A percentile compares a stretch with the other conserved stretches of the same genome.
These are phyloP conservation scores for Sclerotinia glacialis DNA, from an alignment of 2,329 filamentous ascomycete species.

Conservation along the genomic window DNA sequence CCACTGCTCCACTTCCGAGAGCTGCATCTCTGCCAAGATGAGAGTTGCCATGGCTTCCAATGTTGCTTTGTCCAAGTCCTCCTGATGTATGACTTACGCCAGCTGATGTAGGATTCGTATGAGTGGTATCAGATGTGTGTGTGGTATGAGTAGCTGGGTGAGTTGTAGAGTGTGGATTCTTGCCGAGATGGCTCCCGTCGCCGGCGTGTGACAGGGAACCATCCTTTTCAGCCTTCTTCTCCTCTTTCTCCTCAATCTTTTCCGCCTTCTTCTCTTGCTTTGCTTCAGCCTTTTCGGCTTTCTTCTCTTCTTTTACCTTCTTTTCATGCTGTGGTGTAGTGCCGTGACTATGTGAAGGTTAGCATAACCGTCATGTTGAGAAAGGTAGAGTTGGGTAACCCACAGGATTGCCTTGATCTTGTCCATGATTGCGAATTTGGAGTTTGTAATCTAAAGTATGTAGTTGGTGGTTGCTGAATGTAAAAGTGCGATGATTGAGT, in stretches of 20 bases:
- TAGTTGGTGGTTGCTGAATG: background rate
- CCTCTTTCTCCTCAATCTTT: constrained; percentile 5
- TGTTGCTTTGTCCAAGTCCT: constrained; percentile 6
- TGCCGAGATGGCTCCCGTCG: constrained; percentile 26
- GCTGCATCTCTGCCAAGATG: constrained; percentile 9
- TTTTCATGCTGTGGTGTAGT: constrained; percentile 15
- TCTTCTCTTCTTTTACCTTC: constrained; percentile 2
- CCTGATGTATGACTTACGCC: background rate
- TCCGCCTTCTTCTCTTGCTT: constrained; percentile 3
- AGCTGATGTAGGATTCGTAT: constrained; percentile 2
- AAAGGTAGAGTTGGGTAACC: constrained; percentile 12
- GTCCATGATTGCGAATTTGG: constrained; percentile 34
- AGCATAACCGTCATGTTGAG: background rate
- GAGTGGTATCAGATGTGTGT: background rate
- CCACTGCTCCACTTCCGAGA: constrained; percentile 18
- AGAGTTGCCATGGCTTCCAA: background rate
- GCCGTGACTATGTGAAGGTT: constrained; percentile 17
- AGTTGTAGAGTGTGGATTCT: constrained; percentile 9
- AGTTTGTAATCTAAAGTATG: background rate
- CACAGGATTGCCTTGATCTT: constrained; percentile 40
- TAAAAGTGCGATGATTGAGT: constrained; percentile 7
- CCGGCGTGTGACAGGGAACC: constrained; percentile 12
- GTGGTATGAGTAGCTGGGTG: constrained; percentile 29
- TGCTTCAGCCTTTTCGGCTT: background rate
- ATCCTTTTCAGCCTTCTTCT: constrained; percentile 17